phyloP scores from a whole-genome alignment of 164 flowering plant genomes.

The Amborella trichopoda region DNA sequence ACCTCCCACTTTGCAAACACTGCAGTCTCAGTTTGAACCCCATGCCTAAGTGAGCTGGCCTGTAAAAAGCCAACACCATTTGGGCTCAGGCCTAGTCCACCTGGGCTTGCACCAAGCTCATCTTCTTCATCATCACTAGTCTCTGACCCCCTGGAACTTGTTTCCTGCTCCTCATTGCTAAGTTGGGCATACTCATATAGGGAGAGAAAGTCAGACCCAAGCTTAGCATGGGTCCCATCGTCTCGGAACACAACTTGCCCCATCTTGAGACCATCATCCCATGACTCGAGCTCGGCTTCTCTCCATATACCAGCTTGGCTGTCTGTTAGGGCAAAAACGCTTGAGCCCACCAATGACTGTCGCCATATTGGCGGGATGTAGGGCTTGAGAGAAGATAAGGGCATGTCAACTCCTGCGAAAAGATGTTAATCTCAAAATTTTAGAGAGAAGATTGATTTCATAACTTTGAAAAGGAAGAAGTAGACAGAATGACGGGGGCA shows the following conservation, averaged over 20 bases:
- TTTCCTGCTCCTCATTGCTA: slow-evolving; percentile 43
- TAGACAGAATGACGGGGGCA: too few relatives aligned
- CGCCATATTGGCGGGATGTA: slow-evolving; percentile 56
- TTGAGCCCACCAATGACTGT: slow-evolving; percentile 66
- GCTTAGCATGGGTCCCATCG: slow-evolving; percentile 60
- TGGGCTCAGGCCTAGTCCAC: slow-evolving; percentile 6
- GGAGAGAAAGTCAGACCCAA: slow-evolving; percentile 50
- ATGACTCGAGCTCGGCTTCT: slow-evolving; percentile 80
- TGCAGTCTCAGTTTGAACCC: slow-evolving; percentile 76
- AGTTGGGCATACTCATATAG: slow-evolving; percentile 52
- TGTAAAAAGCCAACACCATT: slow-evolving; percentile 70
- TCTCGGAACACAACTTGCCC: slow-evolving; percentile 63
- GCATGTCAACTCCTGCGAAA: slow-evolving; percentile 57
- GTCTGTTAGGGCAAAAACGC: slow-evolving; percentile 58
- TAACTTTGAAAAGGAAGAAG: too few relatives aligned
- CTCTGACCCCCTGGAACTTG: slow-evolving; percentile 23
- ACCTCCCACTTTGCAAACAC: slow-evolving; percentile 93
- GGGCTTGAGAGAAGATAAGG: slow-evolving; percentile 51
- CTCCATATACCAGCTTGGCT: slow-evolving; percentile 59
- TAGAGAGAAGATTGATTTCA: too few relatives aligned
- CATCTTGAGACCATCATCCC: slow-evolving; percentile 44
- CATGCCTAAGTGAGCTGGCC: slow-evolving; percentile 35
- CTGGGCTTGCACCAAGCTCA: too few relatives aligned
- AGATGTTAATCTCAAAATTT: too few relatives aligned
- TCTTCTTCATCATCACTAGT: slow-evolving; percentile 56